Conservation (phyloP, 2,329 filamentous ascomycete genomes). For the Colletotrichum gloeosporioides region DNA sequence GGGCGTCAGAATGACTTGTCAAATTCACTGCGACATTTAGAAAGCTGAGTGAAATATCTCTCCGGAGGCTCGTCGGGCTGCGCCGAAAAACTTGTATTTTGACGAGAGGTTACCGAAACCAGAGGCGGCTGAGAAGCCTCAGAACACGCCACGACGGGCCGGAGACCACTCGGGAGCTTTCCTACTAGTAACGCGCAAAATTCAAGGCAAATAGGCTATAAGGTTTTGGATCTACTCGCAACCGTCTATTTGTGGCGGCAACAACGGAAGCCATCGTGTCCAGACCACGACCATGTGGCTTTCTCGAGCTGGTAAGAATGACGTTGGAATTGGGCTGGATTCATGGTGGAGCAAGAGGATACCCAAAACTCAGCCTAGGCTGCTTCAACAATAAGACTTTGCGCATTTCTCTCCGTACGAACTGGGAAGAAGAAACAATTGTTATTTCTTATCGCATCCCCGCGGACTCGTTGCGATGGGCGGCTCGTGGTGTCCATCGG, state of each 20-base stretch:
- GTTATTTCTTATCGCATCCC: not conserved
- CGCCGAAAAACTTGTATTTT: not conserved
- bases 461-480: not conserved
- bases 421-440: not conserved
- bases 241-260: not conserved
- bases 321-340: not conserved
- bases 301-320: not conserved
- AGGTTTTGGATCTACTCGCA: not conserved
- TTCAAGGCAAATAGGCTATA: not conserved
- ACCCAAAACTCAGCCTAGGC: not conserved
- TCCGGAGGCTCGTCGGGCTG: not conserved
- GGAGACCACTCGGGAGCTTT: not conserved
- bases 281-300: not conserved
- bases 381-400: not conserved
- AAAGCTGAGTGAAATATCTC: not conserved
- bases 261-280: not conserved
- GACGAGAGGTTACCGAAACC: not conserved
- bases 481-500: not conserved
- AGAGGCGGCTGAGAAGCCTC: not conserved
- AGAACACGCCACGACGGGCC: not conserved
- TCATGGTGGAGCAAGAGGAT: not conserved
- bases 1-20: not conserved
- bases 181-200: not conserved
- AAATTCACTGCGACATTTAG: not conserved
- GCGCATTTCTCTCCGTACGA: not conserved